Base-by-base conservation (phyloP, 441 rosid species). In the Cnidoscolus chayamansa region DNA sequence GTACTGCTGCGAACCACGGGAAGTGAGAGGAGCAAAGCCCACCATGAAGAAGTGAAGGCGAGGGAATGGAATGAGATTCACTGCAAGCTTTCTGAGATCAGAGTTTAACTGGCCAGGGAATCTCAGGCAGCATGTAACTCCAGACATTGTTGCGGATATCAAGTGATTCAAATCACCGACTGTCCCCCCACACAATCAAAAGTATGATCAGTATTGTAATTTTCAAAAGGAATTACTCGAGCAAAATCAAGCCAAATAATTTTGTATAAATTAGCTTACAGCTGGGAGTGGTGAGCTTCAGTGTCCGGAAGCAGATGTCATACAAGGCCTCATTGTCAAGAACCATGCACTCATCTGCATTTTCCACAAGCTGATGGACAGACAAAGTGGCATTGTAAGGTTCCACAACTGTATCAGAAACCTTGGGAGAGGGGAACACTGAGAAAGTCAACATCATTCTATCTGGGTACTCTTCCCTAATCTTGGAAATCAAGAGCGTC, bases 61-160 rank as follows among this genome's bases (percentile, higher is more conserved):
- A 37, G 96, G 93, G 65, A 90, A 90, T 2, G 96, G 96, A 58
- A 90, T 89, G n/a, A 90, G 77, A 67, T 90, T 90, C 63, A 90
- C 92, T 0, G 94, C 96, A 2, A 90, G 86, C 67, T 90, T 90
- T 1, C 96, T 79, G 8, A 90, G 89, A 75, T 90, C 96, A 16
- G 94, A 90, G 81, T 90, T 90, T 31, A 90, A 77, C 70, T 90
- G 97, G 2, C 92, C 92, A 19, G 97, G 97, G 75, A 90, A 90
- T 77, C 97, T 85, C 59, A 90, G 77, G 73, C 94, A 90, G 84
- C 97, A 90, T 16, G 94, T 90, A 7, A 90, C 97, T 63, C 96
- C 96, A n/a, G 91, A 86, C 97, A 90, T 89, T 16, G 97, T 90
- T n/a, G 97, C 92, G 66, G 97, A 90, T 53, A 90, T 90, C 78